Percentiles rank a stretch among this genome's conserved stretches.
phyloP scores from a whole-genome alignment of 345 rosid genomes.

The Lepidium africanum region DNA sequence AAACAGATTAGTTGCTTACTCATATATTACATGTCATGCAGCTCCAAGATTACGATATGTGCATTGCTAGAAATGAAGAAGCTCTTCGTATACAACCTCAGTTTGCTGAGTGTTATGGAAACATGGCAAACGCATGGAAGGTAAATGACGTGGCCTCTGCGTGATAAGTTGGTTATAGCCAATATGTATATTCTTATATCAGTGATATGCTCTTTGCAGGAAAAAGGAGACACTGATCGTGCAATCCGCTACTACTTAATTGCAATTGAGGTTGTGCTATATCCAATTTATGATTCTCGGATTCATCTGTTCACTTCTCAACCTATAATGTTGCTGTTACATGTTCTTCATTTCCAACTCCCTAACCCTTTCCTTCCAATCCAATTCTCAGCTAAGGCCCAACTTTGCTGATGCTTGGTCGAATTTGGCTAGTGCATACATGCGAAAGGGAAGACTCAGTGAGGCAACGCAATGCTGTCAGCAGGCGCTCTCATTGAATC shows the following conservation, averaged over 20 bases:
- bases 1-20: background rate
- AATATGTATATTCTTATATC: background rate
- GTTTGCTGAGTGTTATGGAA: conserved; percentile 98
- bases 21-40: conserved; percentile 10
- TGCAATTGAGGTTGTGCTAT: conserved; percentile 84
- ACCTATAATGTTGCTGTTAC: background rate
- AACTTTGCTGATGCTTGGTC: conserved; percentile 99
- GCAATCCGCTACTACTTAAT: conserved; percentile 87
- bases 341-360: background rate
- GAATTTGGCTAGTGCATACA: conserved; percentile 93
- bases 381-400: conserved; percentile 67
- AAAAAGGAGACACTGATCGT: conserved; percentile 85
- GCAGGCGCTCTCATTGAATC: conserved; percentile 86
- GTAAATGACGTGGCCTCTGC: conserved; percentile 25
- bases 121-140: conserved; percentile 99
- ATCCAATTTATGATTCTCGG: background rate
- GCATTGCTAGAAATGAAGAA: conserved; percentile 91
- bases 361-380: conserved; percentile 2
- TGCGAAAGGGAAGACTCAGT: conserved; percentile 86
- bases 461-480: conserved; percentile 98
- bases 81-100: conserved; percentile 87
- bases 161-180: background rate
- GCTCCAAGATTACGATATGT: conserved; percentile 96
- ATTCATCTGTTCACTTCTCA: background rate
- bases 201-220: conserved; percentile 38